Evolutionary conservation across 2,329 filamentous ascomycete genomes (phyloP).

Genomic region (Pseudocercospora crystallina): DNA sequence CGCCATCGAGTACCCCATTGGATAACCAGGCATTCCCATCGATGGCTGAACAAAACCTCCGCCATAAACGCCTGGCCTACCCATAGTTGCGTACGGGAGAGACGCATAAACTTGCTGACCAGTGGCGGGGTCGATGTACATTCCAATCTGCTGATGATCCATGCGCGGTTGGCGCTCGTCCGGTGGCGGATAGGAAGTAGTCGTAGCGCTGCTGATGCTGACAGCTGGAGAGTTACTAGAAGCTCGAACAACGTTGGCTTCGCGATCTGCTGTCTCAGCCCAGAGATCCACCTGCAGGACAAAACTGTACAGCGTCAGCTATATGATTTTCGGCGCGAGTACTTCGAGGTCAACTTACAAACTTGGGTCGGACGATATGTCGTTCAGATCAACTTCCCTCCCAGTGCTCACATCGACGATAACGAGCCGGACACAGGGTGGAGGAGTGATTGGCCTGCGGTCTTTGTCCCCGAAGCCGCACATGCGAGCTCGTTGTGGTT

Average conservation of each 20-base stretch:
- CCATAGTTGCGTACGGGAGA: constrained; percentile 21
- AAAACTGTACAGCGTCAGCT: constrained; percentile 29
- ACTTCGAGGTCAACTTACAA: constrained; percentile 32
- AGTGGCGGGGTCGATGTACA: constrained; percentile 20
- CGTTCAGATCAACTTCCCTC: constrained; percentile 76
- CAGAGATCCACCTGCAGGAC: constrained; percentile 70
- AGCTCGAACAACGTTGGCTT: constrained; percentile 69
- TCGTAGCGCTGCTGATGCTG: constrained; percentile 77
- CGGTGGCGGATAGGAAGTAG: constrained; percentile 69
- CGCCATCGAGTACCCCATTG: constrained; percentile 16
- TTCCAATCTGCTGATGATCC: constrained; percentile 14
- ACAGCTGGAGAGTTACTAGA: constrained; percentile 61
- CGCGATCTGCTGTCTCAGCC: constrained; percentile 59
- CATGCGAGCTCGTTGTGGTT: constrained; percentile 92
- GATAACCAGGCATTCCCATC: constrained; percentile 18
- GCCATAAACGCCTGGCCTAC: constrained; percentile 18
- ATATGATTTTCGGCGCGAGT: too few relatives aligned
- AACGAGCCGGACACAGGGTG: constrained; percentile 82
- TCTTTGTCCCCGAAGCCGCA: constrained; percentile 99
- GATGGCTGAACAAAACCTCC: constrained; percentile 22
- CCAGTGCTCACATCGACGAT: constrained; percentile 73
- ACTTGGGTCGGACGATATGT: constrained; percentile 59
- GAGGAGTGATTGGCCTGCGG: constrained; percentile 90
- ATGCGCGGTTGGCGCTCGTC: constrained; percentile 32
- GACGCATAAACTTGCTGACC: constrained; percentile 24